phyloP scores from a whole-genome alignment of 768 basidiomycete species.

The Tylopilus plumbeoviolaceoides region DNA sequence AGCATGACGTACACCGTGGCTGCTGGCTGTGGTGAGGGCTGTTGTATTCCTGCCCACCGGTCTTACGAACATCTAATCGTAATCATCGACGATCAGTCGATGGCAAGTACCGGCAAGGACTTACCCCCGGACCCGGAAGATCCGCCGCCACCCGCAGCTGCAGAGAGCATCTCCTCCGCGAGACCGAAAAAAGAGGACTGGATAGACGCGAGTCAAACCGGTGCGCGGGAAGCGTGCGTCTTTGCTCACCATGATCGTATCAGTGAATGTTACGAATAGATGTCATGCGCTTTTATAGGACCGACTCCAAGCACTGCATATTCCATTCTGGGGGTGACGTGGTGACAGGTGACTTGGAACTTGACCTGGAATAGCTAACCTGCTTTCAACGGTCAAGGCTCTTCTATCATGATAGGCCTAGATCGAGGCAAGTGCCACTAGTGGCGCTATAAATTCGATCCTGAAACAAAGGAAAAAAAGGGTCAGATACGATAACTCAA shows the following conservation, averaged over 20 bases:
- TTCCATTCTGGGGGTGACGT: constrained; percentile 22
- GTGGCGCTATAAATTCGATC: too few relatives aligned
- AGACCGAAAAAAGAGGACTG: constrained; percentile 68
- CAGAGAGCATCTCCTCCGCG: constrained; percentile 61
- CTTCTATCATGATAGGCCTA: too few relatives aligned
- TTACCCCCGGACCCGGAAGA: constrained; percentile 6
- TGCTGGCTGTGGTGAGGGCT: constrained; percentile 43
- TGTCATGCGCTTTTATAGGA: constrained; percentile 10
- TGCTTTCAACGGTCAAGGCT: background rate
- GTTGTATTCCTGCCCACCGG: constrained; percentile 65
- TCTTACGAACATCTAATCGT: constrained; percentile 42
- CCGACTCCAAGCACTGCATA: constrained; percentile 8
- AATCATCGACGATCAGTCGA: constrained; percentile 9
- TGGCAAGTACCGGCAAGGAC: constrained; percentile 1
- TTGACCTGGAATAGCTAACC: constrained; percentile 1
- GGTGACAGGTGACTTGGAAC: constrained; percentile 10
- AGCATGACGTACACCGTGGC: constrained; percentile 19
- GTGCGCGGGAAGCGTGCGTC: background rate
- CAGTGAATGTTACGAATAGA: constrained; percentile 10
- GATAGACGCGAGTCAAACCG: background rate
- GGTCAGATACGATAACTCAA: too few relatives aligned
- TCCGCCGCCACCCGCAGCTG: constrained; percentile 39
- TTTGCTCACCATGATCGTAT: constrained; percentile 24
- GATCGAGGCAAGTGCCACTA: too few relatives aligned
- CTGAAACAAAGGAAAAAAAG: too few relatives aligned